phyloP scores from a whole-genome alignment of 106 monocot genomes.

The Chionographis japonica region DNA sequence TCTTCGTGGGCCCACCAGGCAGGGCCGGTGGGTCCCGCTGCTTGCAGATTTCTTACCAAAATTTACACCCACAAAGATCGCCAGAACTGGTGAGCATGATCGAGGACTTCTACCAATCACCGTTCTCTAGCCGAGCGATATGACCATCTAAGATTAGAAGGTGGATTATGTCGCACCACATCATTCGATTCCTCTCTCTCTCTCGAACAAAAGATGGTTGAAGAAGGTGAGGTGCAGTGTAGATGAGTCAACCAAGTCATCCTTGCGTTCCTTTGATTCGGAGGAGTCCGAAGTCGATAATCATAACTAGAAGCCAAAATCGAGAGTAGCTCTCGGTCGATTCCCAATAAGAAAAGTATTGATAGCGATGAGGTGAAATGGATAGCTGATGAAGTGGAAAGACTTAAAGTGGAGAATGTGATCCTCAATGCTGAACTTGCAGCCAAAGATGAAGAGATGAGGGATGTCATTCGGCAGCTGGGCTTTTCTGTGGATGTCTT shows the following conservation, averaged over 20 bases:
- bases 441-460: too few relatives aligned
- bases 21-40: too few relatives aligned
- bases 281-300: constrained; percentile 71
- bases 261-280: constrained; percentile 25
- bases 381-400: constrained; percentile 9
- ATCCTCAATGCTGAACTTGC: too few relatives aligned
- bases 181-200: constrained; percentile 6
- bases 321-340: constrained; percentile 7
- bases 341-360: background rate
- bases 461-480: too few relatives aligned
- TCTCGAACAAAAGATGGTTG: constrained; percentile 16
- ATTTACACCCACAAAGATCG: too few relatives aligned
- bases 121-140: constrained; percentile 70
- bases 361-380: background rate
- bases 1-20: too few relatives aligned
- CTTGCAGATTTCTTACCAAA: too few relatives aligned
- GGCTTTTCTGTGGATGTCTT: constrained; percentile 39
- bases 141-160: constrained; percentile 50
- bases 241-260: constrained; percentile 15
- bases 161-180: constrained; percentile 6
- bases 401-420: too few relatives aligned
- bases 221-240: constrained; percentile 13
- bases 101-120: constrained; percentile 76
- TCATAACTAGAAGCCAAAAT: constrained; percentile 40
- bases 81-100: constrained; percentile 77